These are phyloP conservation scores for Xylariaceae sp. DNA, from an alignment of 2,329 filamentous ascomycete species.

Conservation along the genomic window DNA sequence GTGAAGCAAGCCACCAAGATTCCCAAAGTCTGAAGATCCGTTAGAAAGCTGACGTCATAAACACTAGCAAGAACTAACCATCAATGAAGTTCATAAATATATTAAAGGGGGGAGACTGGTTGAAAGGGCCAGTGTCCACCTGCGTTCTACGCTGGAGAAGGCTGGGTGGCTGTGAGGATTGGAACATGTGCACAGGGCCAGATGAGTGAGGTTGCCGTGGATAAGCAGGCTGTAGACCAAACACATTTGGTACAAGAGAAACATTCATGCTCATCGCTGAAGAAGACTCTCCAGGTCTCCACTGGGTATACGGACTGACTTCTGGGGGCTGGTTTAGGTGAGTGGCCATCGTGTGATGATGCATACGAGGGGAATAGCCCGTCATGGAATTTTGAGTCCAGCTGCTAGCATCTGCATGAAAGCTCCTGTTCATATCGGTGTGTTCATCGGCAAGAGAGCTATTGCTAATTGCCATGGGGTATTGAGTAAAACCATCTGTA, in stretches of 20 bases:
- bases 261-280: no score
- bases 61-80: conserved; percentile 1
- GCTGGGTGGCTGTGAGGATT: no score
- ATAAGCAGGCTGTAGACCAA: no score
- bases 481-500: neutral
- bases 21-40: conserved; percentile 8
- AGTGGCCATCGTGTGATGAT: neutral
- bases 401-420: neutral
- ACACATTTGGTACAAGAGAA: no score
- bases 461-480: conserved; percentile 7
- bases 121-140: neutral
- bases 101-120: conserved; percentile 1
- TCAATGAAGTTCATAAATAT: conserved; percentile 17
- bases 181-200: no score
- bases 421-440: no score
- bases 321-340: neutral
- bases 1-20: conserved; percentile 7
- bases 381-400: neutral
- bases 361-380: neutral
- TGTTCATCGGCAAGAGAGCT: no score
- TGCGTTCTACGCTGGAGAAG: neutral
- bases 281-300: no score
- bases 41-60: conserved; percentile 1
- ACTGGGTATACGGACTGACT: neutral
- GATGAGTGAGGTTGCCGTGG: no score